Evolutionary conservation across 768 basidiomycete genomes (phyloP), one percentile per base, ranked within the genome.

Genomic region (Xerocomellus amylosporus): DNA sequence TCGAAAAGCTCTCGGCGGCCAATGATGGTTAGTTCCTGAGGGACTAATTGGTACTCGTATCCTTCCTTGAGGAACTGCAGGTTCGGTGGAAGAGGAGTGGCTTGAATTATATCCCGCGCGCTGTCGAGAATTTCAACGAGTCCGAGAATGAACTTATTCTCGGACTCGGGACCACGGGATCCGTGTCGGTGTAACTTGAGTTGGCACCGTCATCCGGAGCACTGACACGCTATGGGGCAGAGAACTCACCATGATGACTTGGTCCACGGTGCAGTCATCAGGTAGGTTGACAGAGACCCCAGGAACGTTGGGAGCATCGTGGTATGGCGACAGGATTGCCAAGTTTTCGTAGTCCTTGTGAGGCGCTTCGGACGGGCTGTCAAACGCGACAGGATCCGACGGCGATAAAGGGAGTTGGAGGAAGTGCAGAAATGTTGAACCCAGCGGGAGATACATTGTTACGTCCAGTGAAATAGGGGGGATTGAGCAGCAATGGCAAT

Each of bases 121-220:
- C 53, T 55, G 28, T 61, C 63, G 22, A 78, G 70, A 39, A 71
- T 69, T 9, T 57, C 49, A 13, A 69, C 69, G 17, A 78, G 69
- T 43, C 66, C 65, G 8, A 68, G 63, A 48, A 74, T 68, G 58
- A 60, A 72, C 40, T 13, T 4, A 24, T 66, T 65, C 69, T 72
- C 70, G n/a, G 51, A 60, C 20, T 63, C 62, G 39, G 74, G 76
- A 53, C 65, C 71, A 48, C 75, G 73, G 46, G 71, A 72, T 10
- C 77, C 77, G 51, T 79, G 77, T 46, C 75, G 58, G 56, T 71
- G 73, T 65, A 78, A 69, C 77, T 77, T 49, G 47, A 19, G 13
- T 44, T 34, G 22, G 34, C 30, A 20, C 55, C 1, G 47, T 48
- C 51, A 55, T 30, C 7, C 17, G 40, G 15, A 14, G 31, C 14